Conservation (phyloP, 1,139 yeast species). For the Candida sanyaensis region DNA sequence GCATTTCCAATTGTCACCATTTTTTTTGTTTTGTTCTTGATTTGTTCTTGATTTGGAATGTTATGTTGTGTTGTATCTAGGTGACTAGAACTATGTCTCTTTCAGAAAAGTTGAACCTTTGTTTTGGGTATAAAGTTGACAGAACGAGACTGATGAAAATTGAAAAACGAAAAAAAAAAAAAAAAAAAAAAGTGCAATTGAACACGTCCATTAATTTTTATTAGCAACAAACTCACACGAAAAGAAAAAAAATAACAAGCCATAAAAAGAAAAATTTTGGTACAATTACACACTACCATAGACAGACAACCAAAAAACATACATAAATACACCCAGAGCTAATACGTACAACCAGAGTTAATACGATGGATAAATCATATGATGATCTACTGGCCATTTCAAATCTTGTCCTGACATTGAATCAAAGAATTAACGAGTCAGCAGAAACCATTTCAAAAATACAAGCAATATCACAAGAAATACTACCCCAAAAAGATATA, state of each 20-base stretch:
- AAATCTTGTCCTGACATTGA: slow-evolving; percentile 22
- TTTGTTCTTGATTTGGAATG: too few species aligned
- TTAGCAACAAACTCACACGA: neutral
- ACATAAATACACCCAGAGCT: too few species aligned
- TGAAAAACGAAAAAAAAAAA: neutral
- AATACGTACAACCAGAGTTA: neutral
- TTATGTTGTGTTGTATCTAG: too few species aligned
- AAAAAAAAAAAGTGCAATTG: slow-evolving; percentile 1
- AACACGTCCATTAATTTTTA: slow-evolving; percentile 1
- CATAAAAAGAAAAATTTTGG: slow-evolving; percentile 1
- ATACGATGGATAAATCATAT: slow-evolving; percentile 22
- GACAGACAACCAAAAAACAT: too few species aligned
- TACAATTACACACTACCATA: slow-evolving; percentile 1
- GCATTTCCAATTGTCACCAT: slow-evolving; percentile 80
- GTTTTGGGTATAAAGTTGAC: too few species aligned
- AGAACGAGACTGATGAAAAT: neutral
- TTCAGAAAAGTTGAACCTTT: too few species aligned
- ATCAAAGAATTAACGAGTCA: slow-evolving; percentile 23
- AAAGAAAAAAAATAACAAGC: too few species aligned
- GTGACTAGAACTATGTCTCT: too few species aligned
- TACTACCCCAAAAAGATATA: slow-evolving; percentile 22
- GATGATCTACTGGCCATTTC: slow-evolving; percentile 26
- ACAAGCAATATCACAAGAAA: slow-evolving; percentile 22
- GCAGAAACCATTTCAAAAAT: slow-evolving; percentile 21
- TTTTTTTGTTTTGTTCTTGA: slow-evolving; percentile 8